phyloP scores from a whole-genome alignment of 2,329 filamentous ascomycete genomes.

The Pestalotiopsis sp. region DNA sequence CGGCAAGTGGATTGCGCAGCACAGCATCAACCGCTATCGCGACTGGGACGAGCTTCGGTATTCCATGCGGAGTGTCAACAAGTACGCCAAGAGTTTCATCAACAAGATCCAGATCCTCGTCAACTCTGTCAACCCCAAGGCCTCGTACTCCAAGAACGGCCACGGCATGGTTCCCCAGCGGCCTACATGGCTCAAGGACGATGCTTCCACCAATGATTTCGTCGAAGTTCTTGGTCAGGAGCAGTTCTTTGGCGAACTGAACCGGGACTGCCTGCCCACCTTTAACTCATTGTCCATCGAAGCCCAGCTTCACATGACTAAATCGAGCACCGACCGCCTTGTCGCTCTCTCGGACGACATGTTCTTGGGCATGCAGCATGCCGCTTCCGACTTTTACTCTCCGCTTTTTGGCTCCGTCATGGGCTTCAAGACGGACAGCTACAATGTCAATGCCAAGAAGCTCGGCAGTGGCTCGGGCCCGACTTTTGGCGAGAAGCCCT shows the following conservation, averaged over 20 bases:
- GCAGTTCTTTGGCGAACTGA: slow-evolving; percentile 41
- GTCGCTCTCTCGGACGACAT: slow-evolving; percentile 47
- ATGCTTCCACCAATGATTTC: slow-evolving; percentile 28
- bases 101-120: slow-evolving; percentile 47
- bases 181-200: slow-evolving; percentile 39
- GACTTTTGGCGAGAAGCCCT: slow-evolving; percentile 46
- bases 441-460: slow-evolving; percentile 38
- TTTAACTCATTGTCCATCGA: slow-evolving; percentile 47
- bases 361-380: slow-evolving; percentile 42
- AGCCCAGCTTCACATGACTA: slow-evolving; percentile 44
- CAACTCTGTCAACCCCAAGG: slow-evolving; percentile 36
- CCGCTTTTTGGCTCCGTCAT: slow-evolving; percentile 44
- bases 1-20: slow-evolving; percentile 42
- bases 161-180: slow-evolving; percentile 32
- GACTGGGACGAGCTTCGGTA: slow-evolving; percentile 48
- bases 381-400: slow-evolving; percentile 45
- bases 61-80: slow-evolving; percentile 43
- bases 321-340: slow-evolving; percentile 40
- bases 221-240: slow-evolving; percentile 43
- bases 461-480: slow-evolving; percentile 33
- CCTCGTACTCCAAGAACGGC: slow-evolving; percentile 23
- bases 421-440: slow-evolving; percentile 44
- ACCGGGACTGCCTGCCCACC: slow-evolving; percentile 41
- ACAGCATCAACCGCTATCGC: slow-evolving; percentile 44
- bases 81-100: slow-evolving; percentile 39